Percentiles rank a stretch among this genome's conserved stretches.
phyloP scores from a whole-genome alignment of 495 filamentous ascomycete species.

The Penicillium angulare region DNA sequence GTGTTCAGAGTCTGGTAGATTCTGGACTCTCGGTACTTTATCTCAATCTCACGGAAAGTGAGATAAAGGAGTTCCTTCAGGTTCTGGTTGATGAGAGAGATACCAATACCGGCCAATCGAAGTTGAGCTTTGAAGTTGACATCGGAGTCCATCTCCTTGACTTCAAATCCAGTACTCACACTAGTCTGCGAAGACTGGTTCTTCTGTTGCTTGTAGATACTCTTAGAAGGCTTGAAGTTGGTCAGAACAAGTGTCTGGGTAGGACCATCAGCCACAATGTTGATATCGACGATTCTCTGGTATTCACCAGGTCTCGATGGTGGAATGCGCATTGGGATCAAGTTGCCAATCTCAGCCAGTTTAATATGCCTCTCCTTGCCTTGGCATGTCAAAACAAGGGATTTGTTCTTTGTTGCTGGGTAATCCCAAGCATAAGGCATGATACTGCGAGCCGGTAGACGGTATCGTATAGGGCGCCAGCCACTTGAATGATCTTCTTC shows the following conservation, averaged over 20 bases:
- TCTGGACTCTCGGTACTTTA: constrained; percentile 88
- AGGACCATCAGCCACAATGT: constrained; percentile 89
- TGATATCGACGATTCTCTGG: constrained; percentile 89
- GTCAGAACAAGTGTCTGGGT: constrained; percentile 91
- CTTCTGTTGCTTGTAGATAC: constrained; percentile 84
- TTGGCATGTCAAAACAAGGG: constrained; percentile 76
- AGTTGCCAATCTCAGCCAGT: constrained; percentile 92
- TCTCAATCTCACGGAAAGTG: constrained; percentile 87
- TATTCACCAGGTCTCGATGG: constrained; percentile 53
- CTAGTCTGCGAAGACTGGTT: constrained; percentile 56
- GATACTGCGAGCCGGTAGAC: constrained; percentile 91
- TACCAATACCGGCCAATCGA: constrained; percentile 83
- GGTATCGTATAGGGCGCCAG: constrained; percentile 88
- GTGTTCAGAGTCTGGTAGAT: constrained; percentile 87
- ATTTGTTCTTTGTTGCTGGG: constrained; percentile 93
- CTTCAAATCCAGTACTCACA: constrained; percentile 74
- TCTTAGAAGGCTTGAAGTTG: constrained; percentile 93
- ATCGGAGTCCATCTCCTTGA: constrained; percentile 83
- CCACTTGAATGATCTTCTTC: constrained; percentile 73
- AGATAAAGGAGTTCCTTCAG: constrained; percentile 90
- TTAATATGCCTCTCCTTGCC: constrained; percentile 86
- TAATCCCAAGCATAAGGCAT: constrained; percentile 99
- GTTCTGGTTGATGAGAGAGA: constrained; percentile 91
- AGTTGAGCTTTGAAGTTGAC: constrained; percentile 87
- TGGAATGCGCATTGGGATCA: constrained; percentile 83